Base-by-base conservation (phyloP, 148 eudicot genomes). In the Spergularia marina region DNA sequence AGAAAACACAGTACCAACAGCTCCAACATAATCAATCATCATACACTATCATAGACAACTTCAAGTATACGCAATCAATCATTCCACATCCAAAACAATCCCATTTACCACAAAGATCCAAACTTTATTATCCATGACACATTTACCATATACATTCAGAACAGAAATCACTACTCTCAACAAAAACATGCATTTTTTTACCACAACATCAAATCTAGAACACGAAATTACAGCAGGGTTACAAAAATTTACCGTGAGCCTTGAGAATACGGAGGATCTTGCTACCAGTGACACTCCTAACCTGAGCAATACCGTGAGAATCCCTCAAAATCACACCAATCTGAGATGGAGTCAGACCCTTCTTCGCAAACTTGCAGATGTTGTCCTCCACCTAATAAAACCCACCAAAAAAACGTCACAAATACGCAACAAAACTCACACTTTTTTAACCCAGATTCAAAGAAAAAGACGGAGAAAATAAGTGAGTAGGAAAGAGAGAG, bases 221-320 rank as follows among this genome's bases (percentile, higher is more conserved):
- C 21, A 17, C 40, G 40, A 65, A 68, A 47, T 0, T 44, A 44
- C 49, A 44, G 49, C 36, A 39, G 18, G 51, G 65, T 12, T 20
- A 14, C 5, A 59, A 20, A 23, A 39, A 57, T 7, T 23, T 79
- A 82, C 81, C 86, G 39, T 74, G 76, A 59, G 86, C 86, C 79
- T 84, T 84, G 61, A 84, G 83, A 53, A 84, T 84, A 67, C 84
- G 86, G 21, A 83, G 79, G 58, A 79, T 73, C 25, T 83, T 83
- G 82, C 80, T 83, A 14, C 85, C 80, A 11, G 82, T 84, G 17
- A 84, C 83, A 54, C 77, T 70, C 60, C 71, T 81, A 25, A 80
- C 86, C 61, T 84, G 83, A 61, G 84, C 86, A 75, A 84, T 84
- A 77, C 86, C 86, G 25, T 84, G 86, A 18, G 86, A 84, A 62